Percentiles rank a stretch among this genome's conserved stretches.
Evolutionary conservation across 2,329 filamentous ascomycete genomes (phyloP).

Genomic region (Lachnellula occidentalis): DNA sequence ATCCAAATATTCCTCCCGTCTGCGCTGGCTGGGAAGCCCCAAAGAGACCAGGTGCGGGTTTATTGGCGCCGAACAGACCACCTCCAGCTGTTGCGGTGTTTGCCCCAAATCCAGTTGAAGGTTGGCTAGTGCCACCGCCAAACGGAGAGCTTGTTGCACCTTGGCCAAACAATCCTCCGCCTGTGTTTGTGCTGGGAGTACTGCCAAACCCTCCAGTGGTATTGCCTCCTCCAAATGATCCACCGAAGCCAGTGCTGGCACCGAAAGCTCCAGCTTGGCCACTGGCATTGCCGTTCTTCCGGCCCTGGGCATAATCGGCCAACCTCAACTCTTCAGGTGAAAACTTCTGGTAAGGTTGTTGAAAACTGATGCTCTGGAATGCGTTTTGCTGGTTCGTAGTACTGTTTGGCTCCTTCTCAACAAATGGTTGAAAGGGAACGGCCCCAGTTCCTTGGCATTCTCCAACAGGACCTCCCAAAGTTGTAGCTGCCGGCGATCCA

Average conservation of each 20-base stretch:
- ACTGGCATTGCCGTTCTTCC: conserved; percentile 75
- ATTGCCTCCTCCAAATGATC: conserved; percentile 30
- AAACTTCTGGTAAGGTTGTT: conserved; percentile 79
- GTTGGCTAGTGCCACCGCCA: conserved; percentile 36
- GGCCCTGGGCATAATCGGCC: conserved; percentile 83
- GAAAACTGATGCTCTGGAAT: conserved; percentile 76
- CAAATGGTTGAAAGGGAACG: conserved; percentile 61
- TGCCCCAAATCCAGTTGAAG: conserved; percentile 44
- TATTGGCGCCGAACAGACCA: conserved; percentile 37
- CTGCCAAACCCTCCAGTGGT: conserved; percentile 23
- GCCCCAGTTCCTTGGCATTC: conserved; percentile 65
- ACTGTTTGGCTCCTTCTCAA: conserved; percentile 67
- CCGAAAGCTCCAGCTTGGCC: conserved; percentile 78
- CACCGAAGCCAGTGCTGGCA: conserved; percentile 32
- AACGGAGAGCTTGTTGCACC: conserved; percentile 38
- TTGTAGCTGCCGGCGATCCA: conserved; percentile 38
- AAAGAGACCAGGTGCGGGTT: conserved; percentile 38
- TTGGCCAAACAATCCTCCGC: conserved; percentile 36
- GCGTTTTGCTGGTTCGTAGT: conserved; percentile 50
- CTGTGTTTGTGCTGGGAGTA: conserved; percentile 26
- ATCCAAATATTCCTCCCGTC: conserved; percentile 35
- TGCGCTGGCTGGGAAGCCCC: conserved; percentile 22
- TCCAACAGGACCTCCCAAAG: conserved; percentile 44
- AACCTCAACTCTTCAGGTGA: conserved; percentile 80
- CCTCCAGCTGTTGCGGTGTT: conserved; percentile 30